phyloP scores from a whole-genome alignment of 2,329 filamentous ascomycete genomes.

The Diaporthe eres region DNA sequence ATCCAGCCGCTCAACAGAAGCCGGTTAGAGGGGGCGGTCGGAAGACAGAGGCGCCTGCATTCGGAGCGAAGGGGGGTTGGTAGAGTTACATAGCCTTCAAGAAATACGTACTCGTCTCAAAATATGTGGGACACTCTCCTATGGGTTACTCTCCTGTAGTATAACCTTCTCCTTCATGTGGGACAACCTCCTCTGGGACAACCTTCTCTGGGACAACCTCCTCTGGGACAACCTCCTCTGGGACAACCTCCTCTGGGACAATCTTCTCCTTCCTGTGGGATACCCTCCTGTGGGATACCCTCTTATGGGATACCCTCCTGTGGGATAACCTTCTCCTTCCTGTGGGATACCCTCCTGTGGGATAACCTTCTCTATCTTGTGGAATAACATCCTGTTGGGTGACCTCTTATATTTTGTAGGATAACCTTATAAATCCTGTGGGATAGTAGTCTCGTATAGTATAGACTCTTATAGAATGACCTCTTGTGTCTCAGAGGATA shows the following conservation, averaged over 20 bases:
- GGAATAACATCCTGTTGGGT: not conserved
- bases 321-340: too few species aligned
- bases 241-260: not conserved
- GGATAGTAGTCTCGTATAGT: too few species aligned
- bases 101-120: not conserved
- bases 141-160: not conserved
- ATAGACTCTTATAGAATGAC: not conserved
- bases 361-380: not conserved
- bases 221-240: not conserved
- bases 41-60: constrained; percentile 41
- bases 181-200: not conserved
- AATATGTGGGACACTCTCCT: not conserved
- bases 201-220: not conserved
- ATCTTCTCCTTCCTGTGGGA: not conserved
- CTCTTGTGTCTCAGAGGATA: too few species aligned
- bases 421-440: too few species aligned
- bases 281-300: not conserved
- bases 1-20: constrained; percentile 92
- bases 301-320: not conserved
- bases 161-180: not conserved
- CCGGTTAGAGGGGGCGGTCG: constrained; percentile 60
- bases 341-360: not conserved
- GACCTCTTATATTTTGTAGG: not conserved
- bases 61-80: constrained; percentile 23
- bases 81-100: not conserved